phyloP scores from a whole-genome alignment of 2,329 filamentous ascomycete genomes.

The Ophiostoma tasmaniense region DNA sequence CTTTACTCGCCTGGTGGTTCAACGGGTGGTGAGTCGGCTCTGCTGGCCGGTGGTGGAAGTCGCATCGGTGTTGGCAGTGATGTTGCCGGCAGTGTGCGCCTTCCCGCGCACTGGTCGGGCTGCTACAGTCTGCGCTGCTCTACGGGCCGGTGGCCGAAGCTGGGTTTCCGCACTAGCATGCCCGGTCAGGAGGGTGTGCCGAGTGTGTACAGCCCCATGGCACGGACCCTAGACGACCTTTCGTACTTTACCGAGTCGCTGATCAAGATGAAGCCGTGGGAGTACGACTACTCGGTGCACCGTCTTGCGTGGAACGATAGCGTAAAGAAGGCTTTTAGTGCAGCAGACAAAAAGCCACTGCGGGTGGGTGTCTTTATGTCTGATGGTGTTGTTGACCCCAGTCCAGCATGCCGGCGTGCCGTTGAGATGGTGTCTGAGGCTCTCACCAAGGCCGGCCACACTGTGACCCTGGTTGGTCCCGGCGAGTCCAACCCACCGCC shows the following conservation, averaged over 20 bases:
- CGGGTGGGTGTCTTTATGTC: slow-evolving; percentile 46
- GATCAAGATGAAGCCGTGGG: slow-evolving; percentile 54
- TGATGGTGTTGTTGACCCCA: slow-evolving; percentile 42
- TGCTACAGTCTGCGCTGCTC: slow-evolving; percentile 28
- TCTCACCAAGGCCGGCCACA: slow-evolving; percentile 54
- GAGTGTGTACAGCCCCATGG: slow-evolving; percentile 51
- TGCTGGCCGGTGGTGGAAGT: slow-evolving; percentile 28
- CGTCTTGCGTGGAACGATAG: slow-evolving; percentile 71
- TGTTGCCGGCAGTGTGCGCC: slow-evolving; percentile 23
- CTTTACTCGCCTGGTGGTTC: slow-evolving; percentile 29
- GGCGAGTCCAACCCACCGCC: slow-evolving; percentile 33
- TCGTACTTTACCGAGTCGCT: slow-evolving; percentile 46
- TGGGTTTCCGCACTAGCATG: slow-evolving; percentile 23
- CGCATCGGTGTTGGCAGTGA: slow-evolving; percentile 31
- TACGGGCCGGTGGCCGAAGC: slow-evolving; percentile 24
- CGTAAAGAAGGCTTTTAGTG: slow-evolving; percentile 49
- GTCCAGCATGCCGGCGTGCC: slow-evolving; percentile 50
- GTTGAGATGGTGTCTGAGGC: slow-evolving; percentile 51
- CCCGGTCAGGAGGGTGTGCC: slow-evolving; percentile 53
- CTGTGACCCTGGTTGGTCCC: slow-evolving; percentile 50
- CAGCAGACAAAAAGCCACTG: slow-evolving; percentile 33
- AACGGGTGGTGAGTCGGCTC: slow-evolving; percentile 32
- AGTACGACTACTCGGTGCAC: slow-evolving; percentile 72
- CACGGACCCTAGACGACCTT: slow-evolving; percentile 43
- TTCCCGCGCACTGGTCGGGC: slow-evolving; percentile 28